These are phyloP conservation scores for Fimicolochytrium jonesii DNA, from an alignment of 192 early-diverging fungal species.

Conservation along the genomic window DNA sequence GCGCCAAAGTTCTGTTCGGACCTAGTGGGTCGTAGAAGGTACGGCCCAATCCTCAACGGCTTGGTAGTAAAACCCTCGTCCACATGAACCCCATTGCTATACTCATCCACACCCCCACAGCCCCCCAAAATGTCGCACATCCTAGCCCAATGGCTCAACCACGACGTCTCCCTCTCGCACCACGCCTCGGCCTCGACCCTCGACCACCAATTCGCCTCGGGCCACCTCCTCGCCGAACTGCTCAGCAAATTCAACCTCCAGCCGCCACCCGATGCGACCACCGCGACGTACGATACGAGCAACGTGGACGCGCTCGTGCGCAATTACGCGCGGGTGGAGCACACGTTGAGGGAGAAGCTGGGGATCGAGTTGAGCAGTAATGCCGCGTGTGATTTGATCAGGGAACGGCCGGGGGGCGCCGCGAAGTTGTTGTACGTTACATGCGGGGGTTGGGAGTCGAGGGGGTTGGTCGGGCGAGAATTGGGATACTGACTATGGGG, in stretches of 20 bases:
- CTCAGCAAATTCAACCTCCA: slow-evolving; percentile 21
- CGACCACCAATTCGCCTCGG: slow-evolving; percentile 32
- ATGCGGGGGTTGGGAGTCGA: background rate
- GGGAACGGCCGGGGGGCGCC: slow-evolving; percentile 37
- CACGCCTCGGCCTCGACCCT: slow-evolving; percentile 12
- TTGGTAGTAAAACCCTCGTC: too few species aligned
- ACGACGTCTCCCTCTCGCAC: slow-evolving; percentile 25
- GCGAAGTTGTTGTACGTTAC: slow-evolving; percentile 34
- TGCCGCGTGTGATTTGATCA: slow-evolving; percentile 40
- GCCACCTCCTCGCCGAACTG: slow-evolving; percentile 36
- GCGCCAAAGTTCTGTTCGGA: too few species aligned
- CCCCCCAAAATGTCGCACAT: slow-evolving; percentile 30
- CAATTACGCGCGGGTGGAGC: slow-evolving; percentile 45
- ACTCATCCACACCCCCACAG: background rate
- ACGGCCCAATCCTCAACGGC: too few species aligned
- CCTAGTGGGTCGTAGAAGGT: too few species aligned
- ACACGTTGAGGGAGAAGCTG: slow-evolving; percentile 38
- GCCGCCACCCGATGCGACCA: background rate
- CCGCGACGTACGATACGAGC: background rate
- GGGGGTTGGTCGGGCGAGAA: background rate
- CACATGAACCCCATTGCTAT: background rate
- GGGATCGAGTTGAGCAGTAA: slow-evolving; percentile 35
- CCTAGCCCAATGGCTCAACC: slow-evolving; percentile 37
- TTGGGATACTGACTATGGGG: background rate
- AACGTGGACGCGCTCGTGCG: slow-evolving; percentile 37